A percentile compares a stretch with the other conserved stretches of the same genome.
phyloP scores from a whole-genome alignment of 192 early-diverging fungal genomes.

The Umbelopsis isabellina region DNA sequence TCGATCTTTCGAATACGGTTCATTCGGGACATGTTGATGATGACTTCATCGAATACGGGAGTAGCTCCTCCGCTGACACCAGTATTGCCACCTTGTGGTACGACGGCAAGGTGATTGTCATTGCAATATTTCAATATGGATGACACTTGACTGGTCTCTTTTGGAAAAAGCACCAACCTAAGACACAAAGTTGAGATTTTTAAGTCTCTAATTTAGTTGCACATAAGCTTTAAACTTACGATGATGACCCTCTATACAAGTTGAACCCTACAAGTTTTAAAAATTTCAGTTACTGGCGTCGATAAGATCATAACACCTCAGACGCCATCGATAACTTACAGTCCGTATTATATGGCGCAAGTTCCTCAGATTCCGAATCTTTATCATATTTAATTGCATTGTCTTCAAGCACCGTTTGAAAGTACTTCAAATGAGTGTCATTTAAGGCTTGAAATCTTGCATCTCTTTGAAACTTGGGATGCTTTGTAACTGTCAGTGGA shows the following conservation, averaged over 20 bases:
- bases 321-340: not conserved
- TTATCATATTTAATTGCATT: constrained; percentile 4
- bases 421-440: constrained; percentile 1
- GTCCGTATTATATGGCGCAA: not conserved
- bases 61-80: constrained; percentile 93
- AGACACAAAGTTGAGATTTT: not conserved
- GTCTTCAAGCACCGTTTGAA: not conserved
- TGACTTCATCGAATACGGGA: constrained; percentile 94
- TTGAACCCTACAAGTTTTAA: constrained; percentile 55
- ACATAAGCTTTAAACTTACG: constrained; percentile 17
- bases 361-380: not conserved
- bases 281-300: not conserved
- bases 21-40: constrained; percentile 80
- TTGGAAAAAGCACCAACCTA: constrained; percentile 81
- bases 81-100: constrained; percentile 98
- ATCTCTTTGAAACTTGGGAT: not conserved
- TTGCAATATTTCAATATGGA: constrained; percentile 86
- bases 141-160: constrained; percentile 79
- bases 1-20: constrained; percentile 73
- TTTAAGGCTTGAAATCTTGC: not conserved
- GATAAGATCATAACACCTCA: not conserved
- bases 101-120: constrained; percentile 80
- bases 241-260: constrained; percentile 85
- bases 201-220: not conserved
- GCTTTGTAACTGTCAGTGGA: not conserved